A percentile compares a stretch with the other conserved stretches of the same genome.
Conservation (phyloP, 495 filamentous ascomycete genomes). For the Talaromyces liani region DNA sequence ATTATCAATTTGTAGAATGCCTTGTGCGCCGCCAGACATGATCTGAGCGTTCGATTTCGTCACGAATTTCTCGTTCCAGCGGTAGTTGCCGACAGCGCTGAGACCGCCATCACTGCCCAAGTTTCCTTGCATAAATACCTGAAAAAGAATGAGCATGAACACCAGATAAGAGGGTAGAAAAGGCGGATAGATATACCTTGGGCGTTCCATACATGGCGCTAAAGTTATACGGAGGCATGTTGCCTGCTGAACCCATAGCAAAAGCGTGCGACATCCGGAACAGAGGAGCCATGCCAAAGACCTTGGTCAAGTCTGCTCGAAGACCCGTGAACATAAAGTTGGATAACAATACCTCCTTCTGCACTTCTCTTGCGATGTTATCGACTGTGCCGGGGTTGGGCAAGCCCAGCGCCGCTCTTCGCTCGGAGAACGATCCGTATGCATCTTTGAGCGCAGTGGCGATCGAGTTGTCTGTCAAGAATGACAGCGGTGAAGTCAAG, state of each 20-base stretch:
- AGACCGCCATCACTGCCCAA: conserved; percentile 84
- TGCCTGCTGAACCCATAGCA: conserved; percentile 76
- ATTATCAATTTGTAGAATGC: conserved; percentile 83
- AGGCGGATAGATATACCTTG: conserved; percentile 49
- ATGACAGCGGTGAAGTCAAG: conserved; percentile 49
- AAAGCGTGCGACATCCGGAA: conserved; percentile 98
- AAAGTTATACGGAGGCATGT: conserved; percentile 86
- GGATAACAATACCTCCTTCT: conserved; percentile 88
- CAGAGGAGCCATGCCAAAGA: conserved; percentile 82
- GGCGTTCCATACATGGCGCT: conserved; percentile 85
- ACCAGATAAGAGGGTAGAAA: no score
- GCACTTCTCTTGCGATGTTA: conserved; percentile 82
- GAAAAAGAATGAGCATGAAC: conserved; percentile 9
- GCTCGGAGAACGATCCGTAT: conserved; percentile 75
- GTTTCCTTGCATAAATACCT: conserved; percentile 95
- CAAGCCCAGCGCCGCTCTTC: conserved; percentile 78
- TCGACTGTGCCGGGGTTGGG: conserved; percentile 90
- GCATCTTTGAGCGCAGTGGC: conserved; percentile 62
- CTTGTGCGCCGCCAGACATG: conserved; percentile 53
- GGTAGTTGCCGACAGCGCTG: conserved; percentile 79
- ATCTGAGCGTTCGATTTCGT: conserved; percentile 83
- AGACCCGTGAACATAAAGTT: conserved; percentile 95
- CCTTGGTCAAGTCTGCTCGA: conserved; percentile 91
- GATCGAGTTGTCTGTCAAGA: conserved; percentile 67
- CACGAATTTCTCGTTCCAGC: conserved; percentile 67